These are phyloP conservation scores for Globisporangium barbulae DNA, from an alignment of 352 stramenopile species.

Conservation along the genomic window DNA sequence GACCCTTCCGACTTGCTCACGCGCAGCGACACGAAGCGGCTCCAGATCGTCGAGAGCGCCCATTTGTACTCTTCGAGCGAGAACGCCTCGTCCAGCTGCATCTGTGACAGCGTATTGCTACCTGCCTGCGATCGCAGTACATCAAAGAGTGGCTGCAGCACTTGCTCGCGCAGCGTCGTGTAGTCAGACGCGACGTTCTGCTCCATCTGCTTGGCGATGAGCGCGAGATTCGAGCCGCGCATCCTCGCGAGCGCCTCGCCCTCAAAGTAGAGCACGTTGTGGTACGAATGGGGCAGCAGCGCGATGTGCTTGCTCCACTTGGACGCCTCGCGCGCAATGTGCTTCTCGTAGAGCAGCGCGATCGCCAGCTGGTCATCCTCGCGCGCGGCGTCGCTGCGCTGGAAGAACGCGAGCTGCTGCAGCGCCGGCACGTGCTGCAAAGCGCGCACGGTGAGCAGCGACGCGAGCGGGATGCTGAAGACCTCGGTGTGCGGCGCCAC, in stretches of 20 bases:
- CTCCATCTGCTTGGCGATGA: constrained; percentile 63
- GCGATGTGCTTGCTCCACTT: constrained; percentile 67
- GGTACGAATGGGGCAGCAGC: constrained; percentile 52
- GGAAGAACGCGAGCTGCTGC: constrained; percentile 46
- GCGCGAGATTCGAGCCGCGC: constrained; percentile 60
- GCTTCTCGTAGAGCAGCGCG: constrained; percentile 70
- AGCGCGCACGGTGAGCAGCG: constrained; percentile 53
- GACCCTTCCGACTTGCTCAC: constrained; percentile 24
- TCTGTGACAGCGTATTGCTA: constrained; percentile 21
- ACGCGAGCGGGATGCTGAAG: constrained; percentile 58
- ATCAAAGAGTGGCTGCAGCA: constrained; percentile 52
- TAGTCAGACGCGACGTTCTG: constrained; percentile 55
- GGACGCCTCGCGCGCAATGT: constrained; percentile 35
- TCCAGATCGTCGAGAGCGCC: constrained; percentile 86
- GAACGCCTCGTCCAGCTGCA: constrained; percentile 32
- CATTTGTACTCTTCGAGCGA: constrained; percentile 77
- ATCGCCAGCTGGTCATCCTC: constrained; percentile 74
- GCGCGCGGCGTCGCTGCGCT: constrained; percentile 28
- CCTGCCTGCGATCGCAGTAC: constrained; percentile 25
- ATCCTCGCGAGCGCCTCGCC: constrained; percentile 35
- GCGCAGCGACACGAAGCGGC: constrained; percentile 71
- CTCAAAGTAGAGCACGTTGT: constrained; percentile 72
- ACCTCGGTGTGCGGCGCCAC: constrained; percentile 69
- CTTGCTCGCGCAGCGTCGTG: constrained; percentile 27
- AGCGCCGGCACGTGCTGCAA: constrained; percentile 30